Evolutionary conservation across 768 basidiomycete species (phyloP), one percentile per base, ranked within the genome.

Genomic region (Mycena kentingensis): DNA sequence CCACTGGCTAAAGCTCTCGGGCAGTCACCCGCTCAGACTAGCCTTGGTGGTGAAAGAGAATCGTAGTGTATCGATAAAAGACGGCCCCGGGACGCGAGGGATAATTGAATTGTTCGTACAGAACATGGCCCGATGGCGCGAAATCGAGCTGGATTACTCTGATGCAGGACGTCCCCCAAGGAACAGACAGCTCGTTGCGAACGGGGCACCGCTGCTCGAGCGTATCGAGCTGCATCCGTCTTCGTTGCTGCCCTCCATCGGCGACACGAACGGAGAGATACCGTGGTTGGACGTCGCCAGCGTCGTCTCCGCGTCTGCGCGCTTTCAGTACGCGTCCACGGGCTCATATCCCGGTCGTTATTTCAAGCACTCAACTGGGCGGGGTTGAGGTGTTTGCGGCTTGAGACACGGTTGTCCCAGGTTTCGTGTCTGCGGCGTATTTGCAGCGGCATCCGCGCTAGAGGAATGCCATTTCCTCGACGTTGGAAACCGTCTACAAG

Each of bases 401-500:
- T 56, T 27, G 55, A 56, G 28, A 56, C 46, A 3, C 25, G 41
- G 12, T 29, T 56, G 1, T 56, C 55, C 7, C 49, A 56, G 27
- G 25, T 43, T 13, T 45, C 55, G 5, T 56, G 55, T 26, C 26
- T 51, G 1, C 52, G n/a, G 42, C 25, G 48, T 56, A 32, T 21
- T 56, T 4, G 49, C 51, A 24, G 36, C 55, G 27, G 46, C 55
- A 22, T 35, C 39, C 25, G 36, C 35, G 34, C 45, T 56, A n/a
- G n/a, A 48, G n/a, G 55, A 51, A 21, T 56, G 55, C 18, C 49
- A 52, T 44, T 31, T 56, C 22, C 55, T 56, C 22, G 31, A 52
- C 18, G 29, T 56, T n/a, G n/a, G n/a, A n/a, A n/a, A n/a, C 27
- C 49, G 50, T 5, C 37, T 28, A 26, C 46, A 31, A 18, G 25